These are phyloP conservation scores for Urochloa ruziziensis DNA, from an alignment of 176 grass and related monocot genomes.

Conservation along the genomic window DNA sequence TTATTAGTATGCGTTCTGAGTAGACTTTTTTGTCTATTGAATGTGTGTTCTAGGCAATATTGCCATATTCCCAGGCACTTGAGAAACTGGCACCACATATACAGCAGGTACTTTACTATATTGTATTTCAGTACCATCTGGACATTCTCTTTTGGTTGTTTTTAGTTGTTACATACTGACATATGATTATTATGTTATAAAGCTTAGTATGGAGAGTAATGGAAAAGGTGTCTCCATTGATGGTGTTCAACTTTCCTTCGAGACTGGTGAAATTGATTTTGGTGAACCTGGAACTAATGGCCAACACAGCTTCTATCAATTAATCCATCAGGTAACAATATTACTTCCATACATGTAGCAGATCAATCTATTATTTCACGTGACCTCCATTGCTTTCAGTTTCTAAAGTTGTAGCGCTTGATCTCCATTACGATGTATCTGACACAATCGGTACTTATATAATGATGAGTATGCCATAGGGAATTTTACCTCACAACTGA, in stretches of 20 bases:
- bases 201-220: constrained; percentile 99
- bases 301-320: constrained; percentile 98
- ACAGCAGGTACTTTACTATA: constrained; percentile 71
- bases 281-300: constrained; percentile 99
- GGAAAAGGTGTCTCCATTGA: constrained; percentile 97
- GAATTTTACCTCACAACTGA: background rate
- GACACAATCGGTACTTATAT: background rate
- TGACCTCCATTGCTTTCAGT: too few relatives aligned
- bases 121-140: constrained; percentile 17
- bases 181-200: constrained; percentile 38
- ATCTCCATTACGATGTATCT: background rate
- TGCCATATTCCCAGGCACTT: constrained; percentile 92
- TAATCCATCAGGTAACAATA: constrained; percentile 90
- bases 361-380: too few relatives aligned
- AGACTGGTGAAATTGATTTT: constrained; percentile 98
- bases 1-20: background rate
- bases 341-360: background rate
- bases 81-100: constrained; percentile 99
- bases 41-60: constrained; percentile 66
- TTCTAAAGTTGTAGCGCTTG: background rate
- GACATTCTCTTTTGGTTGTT: constrained; percentile 5
- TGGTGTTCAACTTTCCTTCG: constrained; percentile 67
- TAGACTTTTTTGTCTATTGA: constrained; percentile 3
- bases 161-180: constrained; percentile 17
- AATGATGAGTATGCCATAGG: constrained; percentile 7